Evolutionary conservation across 345 rosid species (phyloP).

Genomic region (Eucalyptus pumila): DNA sequence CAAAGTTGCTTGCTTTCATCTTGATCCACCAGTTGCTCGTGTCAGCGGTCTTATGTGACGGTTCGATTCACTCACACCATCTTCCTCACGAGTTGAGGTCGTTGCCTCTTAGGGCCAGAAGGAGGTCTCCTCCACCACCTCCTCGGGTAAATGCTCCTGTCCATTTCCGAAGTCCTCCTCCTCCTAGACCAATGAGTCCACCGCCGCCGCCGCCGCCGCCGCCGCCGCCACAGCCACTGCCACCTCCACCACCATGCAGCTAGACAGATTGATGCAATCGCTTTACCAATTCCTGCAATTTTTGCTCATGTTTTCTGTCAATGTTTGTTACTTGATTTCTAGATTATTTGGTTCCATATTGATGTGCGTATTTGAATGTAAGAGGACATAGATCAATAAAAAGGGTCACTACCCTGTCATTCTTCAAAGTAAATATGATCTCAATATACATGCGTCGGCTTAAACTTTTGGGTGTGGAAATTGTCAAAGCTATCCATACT

Average conservation of each 20-base stretch:
- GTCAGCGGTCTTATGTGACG: not conserved
- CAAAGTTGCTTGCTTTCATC: not conserved
- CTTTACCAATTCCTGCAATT: not conserved
- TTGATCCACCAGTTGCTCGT: not conserved
- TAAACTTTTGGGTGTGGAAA: not conserved
- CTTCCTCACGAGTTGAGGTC: not conserved
- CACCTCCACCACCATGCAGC: not conserved
- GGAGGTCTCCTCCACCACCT: not conserved
- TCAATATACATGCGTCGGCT: not conserved
- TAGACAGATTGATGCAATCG: not conserved
- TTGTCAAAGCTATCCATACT: not conserved
- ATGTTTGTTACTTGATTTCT: not conserved
- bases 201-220: not conserved
- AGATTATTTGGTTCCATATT: not conserved
- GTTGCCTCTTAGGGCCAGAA: not conserved
- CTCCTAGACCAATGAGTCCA: not conserved
- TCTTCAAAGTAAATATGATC: not conserved
- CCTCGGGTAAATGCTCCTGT: not conserved
- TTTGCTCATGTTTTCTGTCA: not conserved
- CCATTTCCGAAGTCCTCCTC: not conserved
- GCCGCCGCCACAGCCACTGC: rapidly evolving
- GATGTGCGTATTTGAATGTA: not conserved
- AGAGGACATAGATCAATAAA: not conserved
- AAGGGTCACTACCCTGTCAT: not conserved
- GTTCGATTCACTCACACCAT: not conserved